Conservation (phyloP, 805 yeast species). For the Teunomyces kruisii region DNA sequence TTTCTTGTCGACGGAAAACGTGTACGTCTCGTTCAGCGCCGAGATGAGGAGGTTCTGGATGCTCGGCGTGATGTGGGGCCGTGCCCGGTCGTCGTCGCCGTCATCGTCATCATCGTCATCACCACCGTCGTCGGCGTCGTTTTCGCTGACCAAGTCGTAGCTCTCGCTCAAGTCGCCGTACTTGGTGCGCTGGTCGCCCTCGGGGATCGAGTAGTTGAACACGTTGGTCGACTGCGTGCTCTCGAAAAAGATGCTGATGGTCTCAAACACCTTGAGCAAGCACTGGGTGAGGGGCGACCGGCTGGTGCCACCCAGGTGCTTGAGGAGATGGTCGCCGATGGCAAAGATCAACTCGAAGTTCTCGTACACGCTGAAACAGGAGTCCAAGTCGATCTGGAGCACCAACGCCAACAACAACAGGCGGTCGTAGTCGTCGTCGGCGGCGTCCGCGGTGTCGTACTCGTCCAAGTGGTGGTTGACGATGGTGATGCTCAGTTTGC, state of each 20-base stretch:
- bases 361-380: slow-evolving; percentile 39
- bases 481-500: slow-evolving; percentile 37
- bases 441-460: slow-evolving; percentile 27
- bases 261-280: slow-evolving; percentile 29
- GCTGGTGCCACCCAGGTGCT: slow-evolving; percentile 14
- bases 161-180: slow-evolving; percentile 45
- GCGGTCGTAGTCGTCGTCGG: slow-evolving; percentile 23
- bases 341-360: slow-evolving; percentile 42
- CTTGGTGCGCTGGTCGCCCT: slow-evolving; percentile 34
- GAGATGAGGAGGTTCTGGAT: slow-evolving; percentile 15
- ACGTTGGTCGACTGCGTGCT: slow-evolving; percentile 51
- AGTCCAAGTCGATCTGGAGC: slow-evolving; percentile 39
- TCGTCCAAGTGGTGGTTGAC: slow-evolving; percentile 42
- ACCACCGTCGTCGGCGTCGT: slow-evolving; percentile 11
- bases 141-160: slow-evolving; percentile 28
- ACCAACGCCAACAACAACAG: slow-evolving; percentile 35
- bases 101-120: slow-evolving; percentile 16
- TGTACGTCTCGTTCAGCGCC: slow-evolving; percentile 7
- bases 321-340: slow-evolving; percentile 36
- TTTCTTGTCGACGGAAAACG: slow-evolving; percentile 13
- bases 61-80: slow-evolving; percentile 25
- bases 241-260: slow-evolving; percentile 38
- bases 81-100: slow-evolving; percentile 12
- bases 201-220: slow-evolving; percentile 44
- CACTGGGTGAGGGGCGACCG: slow-evolving; percentile 14